A percentile compares a stretch with the other conserved stretches of the same genome.
Conservation (phyloP, 306 rosid genomes). For the Glycine latifolia region DNA sequence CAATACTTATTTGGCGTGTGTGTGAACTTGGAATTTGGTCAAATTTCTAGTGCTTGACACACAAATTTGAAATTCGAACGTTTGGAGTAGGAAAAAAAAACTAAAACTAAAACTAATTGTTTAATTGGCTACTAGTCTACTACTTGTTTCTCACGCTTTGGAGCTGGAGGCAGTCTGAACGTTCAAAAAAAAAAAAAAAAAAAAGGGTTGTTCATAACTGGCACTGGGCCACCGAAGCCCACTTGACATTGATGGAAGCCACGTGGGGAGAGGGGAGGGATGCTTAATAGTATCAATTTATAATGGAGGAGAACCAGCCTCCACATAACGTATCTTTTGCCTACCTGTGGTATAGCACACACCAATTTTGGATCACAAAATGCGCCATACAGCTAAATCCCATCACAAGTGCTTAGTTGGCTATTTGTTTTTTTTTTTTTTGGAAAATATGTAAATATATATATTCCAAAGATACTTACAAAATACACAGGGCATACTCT, state of each 20-base stretch:
- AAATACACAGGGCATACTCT: no score
- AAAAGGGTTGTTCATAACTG: conserved; percentile 42
- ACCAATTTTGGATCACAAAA: conserved; percentile 39
- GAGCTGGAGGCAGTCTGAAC: conserved; percentile 44
- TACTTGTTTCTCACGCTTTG: conserved; percentile 45
- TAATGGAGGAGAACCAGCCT: conserved; percentile 23
- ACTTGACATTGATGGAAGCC: conserved; percentile 48
- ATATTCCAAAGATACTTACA: no score
- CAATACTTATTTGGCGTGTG: not conserved
- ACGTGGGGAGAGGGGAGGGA: not conserved
- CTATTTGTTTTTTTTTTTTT: no score
- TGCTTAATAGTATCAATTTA: not conserved
- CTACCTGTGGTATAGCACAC: not conserved
- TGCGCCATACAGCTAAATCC: conserved; percentile 55
- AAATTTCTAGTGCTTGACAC: conserved; percentile 38
- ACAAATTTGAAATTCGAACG: conserved; percentile 53
- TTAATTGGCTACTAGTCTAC: not conserved
- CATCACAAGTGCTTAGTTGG: conserved; percentile 47
- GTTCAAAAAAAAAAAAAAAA: not conserved
- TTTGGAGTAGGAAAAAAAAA: conserved; percentile 29
- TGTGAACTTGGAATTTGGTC: conserved; percentile 38
- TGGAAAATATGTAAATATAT: no score
- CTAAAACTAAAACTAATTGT: not conserved
- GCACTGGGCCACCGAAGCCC: conserved; percentile 49
- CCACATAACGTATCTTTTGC: conserved; percentile 33